phyloP scores from a whole-genome alignment of 768 basidiomycete genomes.

The Auriculariales sp. region DNA sequence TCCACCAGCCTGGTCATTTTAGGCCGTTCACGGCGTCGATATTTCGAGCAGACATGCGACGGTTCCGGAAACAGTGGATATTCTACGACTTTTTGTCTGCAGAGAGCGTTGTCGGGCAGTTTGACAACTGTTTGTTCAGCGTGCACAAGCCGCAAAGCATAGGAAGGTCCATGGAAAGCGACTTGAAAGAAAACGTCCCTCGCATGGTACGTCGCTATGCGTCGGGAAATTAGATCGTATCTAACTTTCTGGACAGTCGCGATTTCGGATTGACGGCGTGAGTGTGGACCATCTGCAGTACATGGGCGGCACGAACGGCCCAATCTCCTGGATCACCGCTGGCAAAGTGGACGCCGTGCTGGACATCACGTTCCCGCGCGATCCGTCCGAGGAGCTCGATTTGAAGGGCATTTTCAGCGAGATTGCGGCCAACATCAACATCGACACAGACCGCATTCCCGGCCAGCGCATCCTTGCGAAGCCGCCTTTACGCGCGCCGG shows the following conservation, averaged over 20 bases:
- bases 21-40: conserved; percentile 86
- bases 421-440: conserved; percentile 75
- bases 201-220: conserved; percentile 56
- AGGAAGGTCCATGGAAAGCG: conserved; percentile 76
- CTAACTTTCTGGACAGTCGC: conserved; percentile 38
- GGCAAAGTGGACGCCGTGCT: conserved; percentile 94
- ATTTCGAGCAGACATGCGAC: conserved; percentile 78
- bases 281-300: conserved; percentile 91
- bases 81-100: conserved; percentile 93
- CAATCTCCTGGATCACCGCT: conserved; percentile 94
- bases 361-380: conserved; percentile 92
- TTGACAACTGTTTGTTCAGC: conserved; percentile 95
- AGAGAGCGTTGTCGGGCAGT: conserved; percentile 92
- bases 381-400: conserved; percentile 50
- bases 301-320: conserved; percentile 66
- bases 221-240: neutral
- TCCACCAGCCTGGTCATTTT: conserved; percentile 88
- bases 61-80: conserved; percentile 82
- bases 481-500: conserved; percentile 68
- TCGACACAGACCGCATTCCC: conserved; percentile 48
- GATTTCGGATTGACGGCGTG: conserved; percentile 92
- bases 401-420: conserved; percentile 79
- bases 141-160: conserved; percentile 93
- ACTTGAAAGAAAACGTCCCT: conserved; percentile 72
- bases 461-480: conserved; percentile 79